phyloP scores from a whole-genome alignment of 306 rosid species.

The Quercus ilex region DNA sequence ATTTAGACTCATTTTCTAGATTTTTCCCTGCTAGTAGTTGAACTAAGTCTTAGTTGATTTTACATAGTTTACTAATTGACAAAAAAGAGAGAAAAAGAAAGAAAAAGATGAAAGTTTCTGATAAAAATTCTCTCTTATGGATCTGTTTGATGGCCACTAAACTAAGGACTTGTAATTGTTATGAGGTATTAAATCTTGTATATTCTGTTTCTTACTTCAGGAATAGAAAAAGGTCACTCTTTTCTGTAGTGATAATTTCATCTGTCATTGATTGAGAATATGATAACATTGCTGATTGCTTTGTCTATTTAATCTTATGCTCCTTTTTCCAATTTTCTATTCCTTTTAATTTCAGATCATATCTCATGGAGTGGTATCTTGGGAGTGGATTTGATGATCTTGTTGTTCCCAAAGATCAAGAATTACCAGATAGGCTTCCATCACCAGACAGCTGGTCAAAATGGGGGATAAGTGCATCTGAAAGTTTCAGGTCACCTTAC shows the following conservation, averaged over 20 bases:
- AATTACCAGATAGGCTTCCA: conserved; percentile 46
- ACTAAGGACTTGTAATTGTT: neutral
- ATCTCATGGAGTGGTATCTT: conserved; percentile 61
- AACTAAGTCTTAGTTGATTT: neutral
- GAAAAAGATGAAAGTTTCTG: neutral
- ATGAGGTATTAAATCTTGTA: neutral
- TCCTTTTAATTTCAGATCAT: conserved; percentile 29
- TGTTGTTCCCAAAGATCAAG: conserved; percentile 45
- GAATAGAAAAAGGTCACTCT: neutral
- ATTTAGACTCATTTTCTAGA: neutral
- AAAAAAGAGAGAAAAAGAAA: neutral
- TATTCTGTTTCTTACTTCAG: neutral
- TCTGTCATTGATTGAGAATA: neutral
- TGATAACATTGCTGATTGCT: no score
- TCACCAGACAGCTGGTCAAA: conserved; percentile 64
- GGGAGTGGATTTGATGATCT: conserved; percentile 45
- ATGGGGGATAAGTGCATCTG: conserved; percentile 55
- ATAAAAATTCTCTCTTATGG: neutral
- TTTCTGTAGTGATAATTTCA: neutral
- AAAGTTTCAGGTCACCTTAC: conserved; percentile 31
- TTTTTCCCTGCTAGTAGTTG: neutral
- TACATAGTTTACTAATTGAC: neutral
- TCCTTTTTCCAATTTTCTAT: conserved; percentile 8
- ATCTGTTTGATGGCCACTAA: neutral
- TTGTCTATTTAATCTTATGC: neutral